Base-by-base conservation (phyloP, 768 basidiomycete species). In the Pulveroboletus sp. region DNA sequence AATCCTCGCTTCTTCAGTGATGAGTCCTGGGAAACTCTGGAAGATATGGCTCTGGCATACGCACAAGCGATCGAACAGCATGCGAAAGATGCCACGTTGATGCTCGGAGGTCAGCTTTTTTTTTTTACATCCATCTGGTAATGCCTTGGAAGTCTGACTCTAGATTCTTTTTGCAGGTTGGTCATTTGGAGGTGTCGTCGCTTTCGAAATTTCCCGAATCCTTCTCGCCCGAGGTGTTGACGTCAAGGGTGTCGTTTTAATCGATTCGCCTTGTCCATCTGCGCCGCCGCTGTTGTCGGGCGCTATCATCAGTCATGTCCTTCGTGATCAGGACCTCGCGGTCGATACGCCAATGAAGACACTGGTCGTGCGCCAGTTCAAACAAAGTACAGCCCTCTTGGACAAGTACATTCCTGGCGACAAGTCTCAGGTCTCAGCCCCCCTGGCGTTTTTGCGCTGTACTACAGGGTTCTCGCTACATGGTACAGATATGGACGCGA, bases 151-250 rank as follows among this genome's bases (percentile, higher is more conserved):
- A 1, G 5, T 24, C 35, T 50, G 6, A 48, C 27, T 20, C 8
- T 10, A 2, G 31, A 6, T 12, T 17, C 25, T 2, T 25, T 5
- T 13, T 13, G 2, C 45, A 88, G 87, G 87, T 0, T 90, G 86
- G 86, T 90, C 87, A 3, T 85, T 90, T 53, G 87, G 87, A 12
- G 87, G 86, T 2, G 80, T 87, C 5, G 78, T 80, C 0, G 84
- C 87, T 0, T 87, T 80, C 56, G 87, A 87, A 57, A 67, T 79
- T 3, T 78, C 81, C 16, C 74, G 72, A 1, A 76, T 77, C 23
- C 74, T 88, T 16, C 6, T 12, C 12, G 14, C 42, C 2, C 68
- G 59, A 5, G 79, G 76, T 3, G 55, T 75, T 9, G 42, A 53
- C 2, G 79, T 85, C 19, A 67, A 69, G 43, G 87, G 85, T 0